These are phyloP conservation scores for Termitomyces sp. DNA, from an alignment of 768 basidiomycete species.

Conservation along the genomic window DNA sequence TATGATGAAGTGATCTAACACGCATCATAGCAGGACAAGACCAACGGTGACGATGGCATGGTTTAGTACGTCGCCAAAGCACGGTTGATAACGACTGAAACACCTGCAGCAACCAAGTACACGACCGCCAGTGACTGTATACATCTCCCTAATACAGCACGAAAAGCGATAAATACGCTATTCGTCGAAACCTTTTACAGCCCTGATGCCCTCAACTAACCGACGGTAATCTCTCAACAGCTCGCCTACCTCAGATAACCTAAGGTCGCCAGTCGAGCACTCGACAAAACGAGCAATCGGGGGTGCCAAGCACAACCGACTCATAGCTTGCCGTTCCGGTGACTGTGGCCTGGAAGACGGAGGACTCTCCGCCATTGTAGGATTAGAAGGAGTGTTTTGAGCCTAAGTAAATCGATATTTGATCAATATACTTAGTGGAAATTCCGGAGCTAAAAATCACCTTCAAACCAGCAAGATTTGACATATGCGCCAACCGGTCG, in stretches of 20 bases:
- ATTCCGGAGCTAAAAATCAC: slow-evolving; percentile 12
- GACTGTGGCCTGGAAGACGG: slow-evolving; percentile 33
- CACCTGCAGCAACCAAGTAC: not conserved
- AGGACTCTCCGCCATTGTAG: slow-evolving; percentile 24
- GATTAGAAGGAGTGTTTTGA: slow-evolving; percentile 20
- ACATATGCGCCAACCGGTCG: slow-evolving; percentile 78
- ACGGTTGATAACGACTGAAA: not conserved
- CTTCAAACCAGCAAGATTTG: slow-evolving; percentile 50
- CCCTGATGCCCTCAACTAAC: slow-evolving; percentile 64
- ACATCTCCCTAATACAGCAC: not conserved
- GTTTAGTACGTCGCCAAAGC: not conserved
- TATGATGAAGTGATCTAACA: not conserved
- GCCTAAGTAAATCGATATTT: slow-evolving; percentile 12
- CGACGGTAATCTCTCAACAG: slow-evolving; percentile 79
- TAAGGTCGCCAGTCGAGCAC: slow-evolving; percentile 70
- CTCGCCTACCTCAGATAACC: slow-evolving; percentile 73
- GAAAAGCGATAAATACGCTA: slow-evolving; percentile 12
- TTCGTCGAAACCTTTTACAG: slow-evolving; percentile 52
- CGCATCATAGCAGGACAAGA: not conserved
- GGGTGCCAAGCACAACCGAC: slow-evolving; percentile 41
- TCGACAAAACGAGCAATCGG: slow-evolving; percentile 71
- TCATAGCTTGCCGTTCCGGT: slow-evolving; percentile 16
- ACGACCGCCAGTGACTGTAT: not conserved
- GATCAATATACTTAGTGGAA: not conserved
- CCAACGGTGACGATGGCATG: not conserved